Evolutionary conservation across 345 rosid genomes (phyloP).

Genomic region (Ceriops zippeliana): DNA sequence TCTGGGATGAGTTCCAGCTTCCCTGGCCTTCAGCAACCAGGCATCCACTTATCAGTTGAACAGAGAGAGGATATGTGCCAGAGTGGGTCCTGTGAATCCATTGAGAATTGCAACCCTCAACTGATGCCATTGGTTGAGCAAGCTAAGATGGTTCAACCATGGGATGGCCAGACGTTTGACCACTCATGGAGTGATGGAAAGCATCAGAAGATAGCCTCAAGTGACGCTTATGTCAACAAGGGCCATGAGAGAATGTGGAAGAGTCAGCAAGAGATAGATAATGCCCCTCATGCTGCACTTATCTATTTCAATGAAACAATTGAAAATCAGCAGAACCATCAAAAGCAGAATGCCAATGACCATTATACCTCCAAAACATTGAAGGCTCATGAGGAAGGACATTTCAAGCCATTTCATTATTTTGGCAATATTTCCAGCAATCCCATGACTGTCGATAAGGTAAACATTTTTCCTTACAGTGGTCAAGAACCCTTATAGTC

Average conservation of each 20-base stretch:
- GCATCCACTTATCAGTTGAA: conserved; percentile 29
- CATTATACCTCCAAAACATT: conserved; percentile 21
- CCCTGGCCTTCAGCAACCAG: conserved; percentile 52
- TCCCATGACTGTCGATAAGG: conserved; percentile 27
- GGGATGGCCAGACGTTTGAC: conserved; percentile 38
- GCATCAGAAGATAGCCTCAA: conserved; percentile 17
- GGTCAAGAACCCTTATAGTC: neutral
- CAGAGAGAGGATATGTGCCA: conserved; percentile 34
- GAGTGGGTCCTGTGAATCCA: conserved; percentile 31
- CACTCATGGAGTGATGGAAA: conserved; percentile 21
- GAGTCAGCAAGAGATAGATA: conserved; percentile 19
- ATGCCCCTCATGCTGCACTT: conserved; percentile 18
- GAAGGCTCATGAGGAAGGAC: conserved; percentile 20
- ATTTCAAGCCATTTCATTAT: conserved; percentile 21
- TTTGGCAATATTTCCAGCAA: conserved; percentile 22
- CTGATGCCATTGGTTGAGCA: conserved; percentile 28
- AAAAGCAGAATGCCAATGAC: conserved; percentile 25
- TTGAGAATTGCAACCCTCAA: conserved; percentile 39
- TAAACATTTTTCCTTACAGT: neutral
- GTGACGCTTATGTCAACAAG: conserved; percentile 8
- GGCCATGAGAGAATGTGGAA: conserved; percentile 19
- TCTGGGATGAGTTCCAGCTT: conserved; percentile 13
- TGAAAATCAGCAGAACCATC: conserved; percentile 22
- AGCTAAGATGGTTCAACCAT: conserved; percentile 35
- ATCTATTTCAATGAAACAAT: conserved; percentile 18